These are phyloP conservation scores for Lavandula angustifolia DNA, from an alignment of 257 asterid genomes.

Conservation along the genomic window DNA sequence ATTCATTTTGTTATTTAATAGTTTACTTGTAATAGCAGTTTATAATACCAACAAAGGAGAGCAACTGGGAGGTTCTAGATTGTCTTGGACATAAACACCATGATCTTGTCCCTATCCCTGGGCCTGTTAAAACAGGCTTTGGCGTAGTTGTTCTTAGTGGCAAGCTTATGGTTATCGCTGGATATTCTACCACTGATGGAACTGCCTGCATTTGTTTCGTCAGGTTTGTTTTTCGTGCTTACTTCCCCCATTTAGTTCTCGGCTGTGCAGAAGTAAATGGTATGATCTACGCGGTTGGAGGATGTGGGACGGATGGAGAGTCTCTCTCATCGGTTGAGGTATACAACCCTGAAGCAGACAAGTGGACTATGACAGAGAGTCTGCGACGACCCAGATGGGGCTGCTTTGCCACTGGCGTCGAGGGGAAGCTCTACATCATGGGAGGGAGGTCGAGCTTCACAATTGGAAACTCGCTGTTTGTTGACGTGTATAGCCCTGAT, in stretches of 20 bases:
- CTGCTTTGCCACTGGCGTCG: conserved; percentile 66
- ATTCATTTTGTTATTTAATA: no score
- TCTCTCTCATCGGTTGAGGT: conserved; percentile 74
- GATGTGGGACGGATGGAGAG: conserved; percentile 63
- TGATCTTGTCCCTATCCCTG: conserved; percentile 68
- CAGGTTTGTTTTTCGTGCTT: conserved; percentile 48
- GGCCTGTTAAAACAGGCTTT: conserved; percentile 58
- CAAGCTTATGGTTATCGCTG: conserved; percentile 77
- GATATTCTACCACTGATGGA: conserved; percentile 49
- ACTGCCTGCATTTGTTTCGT: conserved; percentile 50
- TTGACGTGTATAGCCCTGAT: conserved; percentile 66
- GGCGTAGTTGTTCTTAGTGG: conserved; percentile 66
- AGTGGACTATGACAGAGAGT: conserved; percentile 64
- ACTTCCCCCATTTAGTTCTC: not conserved
- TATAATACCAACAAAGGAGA: no score
- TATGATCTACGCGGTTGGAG: conserved; percentile 68
- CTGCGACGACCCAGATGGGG: conserved; percentile 80
- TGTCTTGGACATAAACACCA: conserved; percentile 53
- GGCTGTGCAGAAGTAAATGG: conserved; percentile 85
- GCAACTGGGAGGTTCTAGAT: conserved; percentile 82
- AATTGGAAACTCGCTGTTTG: conserved; percentile 68
- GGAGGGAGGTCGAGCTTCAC: conserved; percentile 88
- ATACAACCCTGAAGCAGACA: conserved; percentile 59
- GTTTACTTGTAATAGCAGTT: no score
- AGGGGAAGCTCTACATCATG: conserved; percentile 77